These are phyloP conservation scores for Ophiocordyceps robertsii DNA, from an alignment of 2,329 filamentous ascomycete species.

Conservation along the genomic window DNA sequence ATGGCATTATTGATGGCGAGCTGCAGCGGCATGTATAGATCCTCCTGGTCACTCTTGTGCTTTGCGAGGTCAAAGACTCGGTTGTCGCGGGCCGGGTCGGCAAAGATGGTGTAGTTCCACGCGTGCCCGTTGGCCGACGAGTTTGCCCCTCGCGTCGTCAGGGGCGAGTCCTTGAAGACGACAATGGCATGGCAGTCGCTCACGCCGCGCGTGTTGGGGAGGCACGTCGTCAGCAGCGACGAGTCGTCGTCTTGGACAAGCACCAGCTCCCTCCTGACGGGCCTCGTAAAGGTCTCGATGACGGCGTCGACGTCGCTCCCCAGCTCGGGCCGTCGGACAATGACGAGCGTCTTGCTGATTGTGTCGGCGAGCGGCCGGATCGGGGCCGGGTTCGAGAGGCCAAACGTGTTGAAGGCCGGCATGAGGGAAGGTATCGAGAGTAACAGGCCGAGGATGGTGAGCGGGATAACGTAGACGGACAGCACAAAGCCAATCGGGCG, in stretches of 20 bases:
- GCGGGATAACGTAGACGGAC: slow-evolving; percentile 12
- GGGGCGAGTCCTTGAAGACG: slow-evolving; percentile 15
- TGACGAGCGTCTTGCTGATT: slow-evolving; percentile 11
- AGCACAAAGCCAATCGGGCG: slow-evolving; percentile 11
- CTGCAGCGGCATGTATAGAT: slow-evolving; percentile 12
- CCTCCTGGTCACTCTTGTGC: slow-evolving; percentile 10
- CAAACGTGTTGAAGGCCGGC: slow-evolving; percentile 3
- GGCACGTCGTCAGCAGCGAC: slow-evolving; percentile 8
- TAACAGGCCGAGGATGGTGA: slow-evolving; percentile 15
- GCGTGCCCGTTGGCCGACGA: slow-evolving; percentile 6
- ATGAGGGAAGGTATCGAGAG: slow-evolving; percentile 13
- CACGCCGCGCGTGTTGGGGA: slow-evolving; percentile 11
- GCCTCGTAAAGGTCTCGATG: slow-evolving; percentile 10
- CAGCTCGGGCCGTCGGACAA: slow-evolving; percentile 10
- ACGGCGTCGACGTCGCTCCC: slow-evolving; percentile 11
- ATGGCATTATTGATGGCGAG: slow-evolving; percentile 21
- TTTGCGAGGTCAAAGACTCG: slow-evolving; percentile 35
- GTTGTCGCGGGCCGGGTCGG: slow-evolving; percentile 14
- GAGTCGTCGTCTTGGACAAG: slow-evolving; percentile 7
- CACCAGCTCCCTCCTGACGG: slow-evolving; percentile 6
- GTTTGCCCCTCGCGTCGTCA: slow-evolving; percentile 4
- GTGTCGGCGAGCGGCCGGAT: slow-evolving; percentile 9
- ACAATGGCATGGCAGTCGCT: slow-evolving; percentile 16
- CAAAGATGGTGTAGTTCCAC: slow-evolving; percentile 15
- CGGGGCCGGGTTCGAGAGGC: slow-evolving; percentile 6